Conservation (phyloP, 2,329 filamentous ascomycete genomes). For the Nemania sp. region DNA sequence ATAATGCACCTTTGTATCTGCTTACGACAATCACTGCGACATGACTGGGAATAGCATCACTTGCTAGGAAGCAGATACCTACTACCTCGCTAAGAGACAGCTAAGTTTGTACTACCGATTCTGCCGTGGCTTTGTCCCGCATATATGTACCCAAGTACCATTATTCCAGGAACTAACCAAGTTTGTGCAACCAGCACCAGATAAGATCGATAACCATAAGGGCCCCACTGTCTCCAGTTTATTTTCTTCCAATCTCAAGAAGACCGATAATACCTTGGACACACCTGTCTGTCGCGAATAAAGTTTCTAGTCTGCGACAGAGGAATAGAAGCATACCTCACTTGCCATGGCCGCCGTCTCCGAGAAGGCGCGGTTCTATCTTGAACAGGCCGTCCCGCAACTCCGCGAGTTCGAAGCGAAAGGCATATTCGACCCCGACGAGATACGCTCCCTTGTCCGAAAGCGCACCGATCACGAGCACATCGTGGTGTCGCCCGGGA, state of each 20-base stretch:
- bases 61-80: too few relatives aligned
- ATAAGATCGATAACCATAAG: conserved; percentile 24
- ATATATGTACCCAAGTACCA: too few relatives aligned
- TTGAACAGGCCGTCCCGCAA: conserved; percentile 90
- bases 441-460: conserved; percentile 85
- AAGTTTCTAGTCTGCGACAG: background rate
- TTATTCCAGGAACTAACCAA: too few relatives aligned
- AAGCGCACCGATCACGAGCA: conserved; percentile 95
- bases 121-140: too few relatives aligned
- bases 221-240: conserved; percentile 26
- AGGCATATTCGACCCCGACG: conserved; percentile 86
- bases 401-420: conserved; percentile 91
- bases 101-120: too few relatives aligned
- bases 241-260: conserved; percentile 20
- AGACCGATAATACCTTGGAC: background rate
- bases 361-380: conserved; percentile 93
- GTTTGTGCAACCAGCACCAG: background rate
- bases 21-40: too few relatives aligned
- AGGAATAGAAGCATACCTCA: background rate
- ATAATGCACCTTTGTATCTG: too few relatives aligned
- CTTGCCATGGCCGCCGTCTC: conserved; percentile 75
- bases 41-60: too few relatives aligned
- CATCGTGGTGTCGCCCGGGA: conserved; percentile 80
- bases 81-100: too few relatives aligned
- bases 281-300: background rate